Conservation (phyloP, 1,139 yeast genomes). For the Pichia sp. region DNA sequence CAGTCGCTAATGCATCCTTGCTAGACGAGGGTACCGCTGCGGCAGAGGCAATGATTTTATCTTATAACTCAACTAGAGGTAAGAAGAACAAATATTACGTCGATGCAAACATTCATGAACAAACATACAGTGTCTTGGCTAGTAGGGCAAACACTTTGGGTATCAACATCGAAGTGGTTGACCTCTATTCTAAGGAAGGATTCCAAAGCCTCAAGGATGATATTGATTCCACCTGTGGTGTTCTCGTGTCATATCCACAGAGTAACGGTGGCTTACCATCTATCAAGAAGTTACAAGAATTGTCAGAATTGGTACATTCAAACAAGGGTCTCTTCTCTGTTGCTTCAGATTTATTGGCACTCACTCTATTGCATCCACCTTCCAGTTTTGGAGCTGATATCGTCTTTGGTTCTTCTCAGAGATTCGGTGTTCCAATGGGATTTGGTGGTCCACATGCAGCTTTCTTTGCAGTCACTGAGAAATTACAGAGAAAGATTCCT, state of each 20-base stretch:
- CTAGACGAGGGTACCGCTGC: constrained; percentile 98
- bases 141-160: constrained; percentile 75
- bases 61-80: constrained; percentile 60
- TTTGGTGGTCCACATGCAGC: constrained; percentile 99
- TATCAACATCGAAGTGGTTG: constrained; percentile 56
- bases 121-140: constrained; percentile 69
- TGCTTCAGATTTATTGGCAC: constrained; percentile 85
- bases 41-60: constrained; percentile 91
- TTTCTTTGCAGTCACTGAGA: constrained; percentile 77
- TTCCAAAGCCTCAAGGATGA: constrained; percentile 33
- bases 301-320: constrained; percentile 61
- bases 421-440: constrained; percentile 97
- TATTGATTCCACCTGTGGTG: constrained; percentile 59
- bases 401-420: constrained; percentile 86
- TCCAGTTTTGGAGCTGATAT: constrained; percentile 85
- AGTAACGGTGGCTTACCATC: constrained; percentile 70
- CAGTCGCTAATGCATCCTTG: constrained; percentile 88
- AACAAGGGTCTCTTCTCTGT: constrained; percentile 73
- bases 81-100: constrained; percentile 66
- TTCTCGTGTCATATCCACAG: constrained; percentile 82
- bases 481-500: constrained; percentile 86
- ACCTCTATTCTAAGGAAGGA: constrained; percentile 43
- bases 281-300: constrained; percentile 37
- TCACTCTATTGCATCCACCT: constrained; percentile 81
- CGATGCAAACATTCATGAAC: constrained; percentile 74